Conservation (phyloP, 139 green algal genomes). For the Chlorella sp. region DNA sequence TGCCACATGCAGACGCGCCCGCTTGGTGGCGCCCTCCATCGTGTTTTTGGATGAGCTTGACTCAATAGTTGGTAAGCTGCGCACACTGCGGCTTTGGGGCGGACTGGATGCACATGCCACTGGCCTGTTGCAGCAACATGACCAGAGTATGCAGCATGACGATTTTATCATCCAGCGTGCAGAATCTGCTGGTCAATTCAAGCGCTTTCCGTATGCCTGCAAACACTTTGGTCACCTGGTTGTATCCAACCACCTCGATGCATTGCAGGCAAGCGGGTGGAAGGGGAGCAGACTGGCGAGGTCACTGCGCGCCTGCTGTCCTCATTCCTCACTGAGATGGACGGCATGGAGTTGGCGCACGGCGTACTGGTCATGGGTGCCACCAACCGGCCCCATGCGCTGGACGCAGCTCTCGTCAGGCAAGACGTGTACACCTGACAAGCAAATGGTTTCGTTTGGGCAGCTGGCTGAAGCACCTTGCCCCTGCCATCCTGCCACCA, state of each 20-base stretch:
- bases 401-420: conserved; percentile 83
- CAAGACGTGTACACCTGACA: not conserved
- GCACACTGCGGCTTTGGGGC: too few species aligned
- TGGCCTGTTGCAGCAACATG: too few species aligned
- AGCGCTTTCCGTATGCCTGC: too few species aligned
- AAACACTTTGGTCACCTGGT: too few species aligned
- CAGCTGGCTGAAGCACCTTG: not conserved
- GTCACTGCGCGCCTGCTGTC: conserved; percentile 66
- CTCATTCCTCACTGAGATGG: conserved; percentile 86
- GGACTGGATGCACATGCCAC: too few species aligned
- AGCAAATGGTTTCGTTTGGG: not conserved
- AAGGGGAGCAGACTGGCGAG: not conserved
- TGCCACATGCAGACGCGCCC: conserved; percentile 43
- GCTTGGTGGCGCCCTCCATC: conserved; percentile 77
- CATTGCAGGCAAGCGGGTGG: not conserved
- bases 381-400: conserved; percentile 79
- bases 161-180: too few species aligned
- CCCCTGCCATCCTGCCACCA: not conserved
- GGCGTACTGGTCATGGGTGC: conserved; percentile 85
- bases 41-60: conserved; percentile 93
- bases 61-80: conserved; percentile 65
- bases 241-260: not conserved
- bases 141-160: too few species aligned
- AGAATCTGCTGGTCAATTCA: too few species aligned
- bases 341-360: conserved; percentile 75